Evolutionary conservation across 1,284 basidiomycete species (phyloP), one percentile per base, ranked within the genome.

Genomic region (Tilletia indica): DNA sequence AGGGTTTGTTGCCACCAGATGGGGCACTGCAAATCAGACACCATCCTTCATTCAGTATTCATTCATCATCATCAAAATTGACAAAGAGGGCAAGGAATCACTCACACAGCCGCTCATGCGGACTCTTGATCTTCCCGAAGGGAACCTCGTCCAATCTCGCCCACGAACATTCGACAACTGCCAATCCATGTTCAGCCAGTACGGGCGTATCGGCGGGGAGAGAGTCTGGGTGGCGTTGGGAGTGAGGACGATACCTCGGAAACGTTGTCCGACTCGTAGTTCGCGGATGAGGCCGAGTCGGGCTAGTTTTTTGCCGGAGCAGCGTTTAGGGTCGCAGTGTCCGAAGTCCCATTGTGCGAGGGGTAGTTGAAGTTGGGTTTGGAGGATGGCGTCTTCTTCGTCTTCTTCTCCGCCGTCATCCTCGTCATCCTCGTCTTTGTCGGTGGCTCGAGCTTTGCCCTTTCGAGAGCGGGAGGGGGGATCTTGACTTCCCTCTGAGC

Each of bases 151-250:
- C 93, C 6, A 98, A 86, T 25, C 94, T 88, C 1, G 96, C 96
- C 96, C 96, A 99, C 3, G 93, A 95, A 84, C 94, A 97, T 83
- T 99, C 96, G 1, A 99, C 94, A 8, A 99, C 96, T 0, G 96
- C 96, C 0, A 98, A 86, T 0, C 96, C 96, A 54, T 87, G 87
- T 72, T 89, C 87, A 3, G 88, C 87, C 14, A 98, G 86, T 68
- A 95, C 89, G n/a, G 92, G 90, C 19, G 89, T 89, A 83, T 99
- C 96, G 0, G 91, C 89, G 0, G 93, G 94, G 91, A 92, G 38
- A 98, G 88, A 2, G 92, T 88, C 77, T 89, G 88, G 25, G 89
- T 92, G 0, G 91, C 96, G 82, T 94, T 92, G 0, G 96, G 96
- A 34, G 94, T 97, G 72, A 98, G 88, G 42, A 97, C 95, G 68